Percentiles rank a stretch among this genome's conserved stretches.
phyloP scores from a whole-genome alignment of 768 basidiomycete species.

The Pisolithus orientalis region DNA sequence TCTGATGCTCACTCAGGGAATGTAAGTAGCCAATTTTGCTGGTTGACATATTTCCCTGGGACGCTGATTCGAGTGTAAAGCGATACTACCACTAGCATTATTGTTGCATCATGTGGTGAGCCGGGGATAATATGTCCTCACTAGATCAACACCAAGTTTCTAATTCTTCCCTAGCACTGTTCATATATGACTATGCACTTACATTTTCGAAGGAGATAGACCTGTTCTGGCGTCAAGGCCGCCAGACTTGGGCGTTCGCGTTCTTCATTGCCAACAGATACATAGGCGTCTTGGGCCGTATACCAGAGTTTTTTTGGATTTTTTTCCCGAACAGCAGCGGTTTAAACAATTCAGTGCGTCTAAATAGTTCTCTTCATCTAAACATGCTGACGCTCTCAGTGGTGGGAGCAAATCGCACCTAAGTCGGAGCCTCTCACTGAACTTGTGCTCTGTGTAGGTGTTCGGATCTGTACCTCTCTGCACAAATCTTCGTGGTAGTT shows the following conservation, averaged over 20 bases:
- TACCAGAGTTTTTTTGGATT: constrained; percentile 32
- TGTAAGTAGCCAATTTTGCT: too few relatives aligned
- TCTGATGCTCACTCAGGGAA: too few relatives aligned
- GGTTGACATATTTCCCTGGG: too few relatives aligned
- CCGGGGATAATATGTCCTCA: too few relatives aligned
- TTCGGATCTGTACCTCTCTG: background rate
- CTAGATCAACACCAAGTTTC: background rate
- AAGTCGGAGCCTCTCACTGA: background rate
- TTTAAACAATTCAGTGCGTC: background rate
- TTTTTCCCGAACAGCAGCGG: constrained; percentile 13
- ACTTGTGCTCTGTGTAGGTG: background rate
- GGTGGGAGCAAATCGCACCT: background rate
- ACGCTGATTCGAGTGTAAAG: too few relatives aligned
- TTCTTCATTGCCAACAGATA: constrained; percentile 41
- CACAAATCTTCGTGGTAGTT: background rate
- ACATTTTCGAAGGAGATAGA: constrained; percentile 37
- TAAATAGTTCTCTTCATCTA: background rate
- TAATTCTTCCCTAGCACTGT: constrained; percentile 10
- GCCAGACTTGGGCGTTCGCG: constrained; percentile 27
- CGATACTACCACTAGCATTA: too few relatives aligned
- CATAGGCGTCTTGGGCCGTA: constrained; percentile 29
- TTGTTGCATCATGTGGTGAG: too few relatives aligned
- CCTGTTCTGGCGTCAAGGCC: constrained; percentile 33
- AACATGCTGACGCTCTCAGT: background rate
- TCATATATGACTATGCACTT: constrained; percentile 38